Percentiles rank a stretch among this genome's conserved stretches.
Conservation (phyloP, 306 rosid species). For the Castanopsis chinensis region DNA sequence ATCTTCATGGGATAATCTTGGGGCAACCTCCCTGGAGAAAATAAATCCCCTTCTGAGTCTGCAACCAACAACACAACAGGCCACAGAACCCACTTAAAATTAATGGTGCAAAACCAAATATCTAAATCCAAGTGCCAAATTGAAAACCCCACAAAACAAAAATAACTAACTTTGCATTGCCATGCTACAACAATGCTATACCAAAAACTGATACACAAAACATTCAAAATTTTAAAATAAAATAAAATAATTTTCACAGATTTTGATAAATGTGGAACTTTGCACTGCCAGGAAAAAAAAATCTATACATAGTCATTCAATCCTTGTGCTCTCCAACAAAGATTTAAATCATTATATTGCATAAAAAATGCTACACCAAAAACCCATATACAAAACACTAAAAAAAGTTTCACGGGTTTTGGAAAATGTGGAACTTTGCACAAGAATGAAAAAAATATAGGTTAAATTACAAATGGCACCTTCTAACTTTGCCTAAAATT, state of each 20-base stretch:
- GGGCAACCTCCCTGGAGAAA: conserved; percentile 49
- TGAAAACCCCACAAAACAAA: background rate
- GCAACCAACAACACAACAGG: conserved; percentile 32
- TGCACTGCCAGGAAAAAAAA: background rate
- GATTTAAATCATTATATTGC: background rate
- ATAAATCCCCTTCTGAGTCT: conserved; percentile 63
- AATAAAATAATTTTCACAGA: background rate
- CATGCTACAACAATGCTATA: background rate
- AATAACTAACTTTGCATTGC: background rate
- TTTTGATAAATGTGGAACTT: background rate
- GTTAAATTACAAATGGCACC: background rate
- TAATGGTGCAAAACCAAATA: background rate
- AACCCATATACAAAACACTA: background rate
- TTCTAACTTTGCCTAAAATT: background rate
- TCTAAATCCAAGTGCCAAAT: background rate
- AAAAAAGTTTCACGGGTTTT: background rate
- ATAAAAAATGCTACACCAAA: background rate
- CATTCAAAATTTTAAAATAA: background rate
- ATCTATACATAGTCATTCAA: background rate
- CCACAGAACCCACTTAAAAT: background rate
- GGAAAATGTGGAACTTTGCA: background rate
- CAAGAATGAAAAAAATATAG: no score
- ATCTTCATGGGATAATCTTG: conserved; percentile 74
- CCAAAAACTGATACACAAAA: background rate
- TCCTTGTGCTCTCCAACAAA: background rate